These are phyloP conservation scores for Erucastrum elatum DNA, from an alignment of 345 rosid species.

Conservation along the genomic window DNA sequence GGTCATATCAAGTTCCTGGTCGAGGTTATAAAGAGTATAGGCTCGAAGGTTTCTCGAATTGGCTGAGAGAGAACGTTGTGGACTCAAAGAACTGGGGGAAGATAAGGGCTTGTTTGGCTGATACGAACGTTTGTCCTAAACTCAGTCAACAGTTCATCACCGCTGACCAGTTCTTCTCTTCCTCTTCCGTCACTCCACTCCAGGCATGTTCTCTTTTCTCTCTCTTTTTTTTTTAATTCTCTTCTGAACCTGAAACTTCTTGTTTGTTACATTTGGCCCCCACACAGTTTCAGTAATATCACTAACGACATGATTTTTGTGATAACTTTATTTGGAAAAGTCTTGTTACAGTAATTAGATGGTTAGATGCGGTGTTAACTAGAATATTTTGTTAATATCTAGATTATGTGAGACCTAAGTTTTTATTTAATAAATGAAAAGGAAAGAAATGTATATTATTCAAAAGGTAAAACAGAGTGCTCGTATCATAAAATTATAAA, in stretches of 20 bases:
- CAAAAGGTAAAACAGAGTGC: slow-evolving; percentile 20
- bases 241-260: not conserved
- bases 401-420: slow-evolving; percentile 35
- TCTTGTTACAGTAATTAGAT: no score
- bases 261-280: slow-evolving; percentile 10
- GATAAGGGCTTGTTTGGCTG: slow-evolving; percentile 71
- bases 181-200: slow-evolving; percentile 65
- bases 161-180: slow-evolving; percentile 68
- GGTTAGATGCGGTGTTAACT: not conserved
- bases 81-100: slow-evolving; percentile 63
- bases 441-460: not conserved
- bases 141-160: slow-evolving; percentile 52
- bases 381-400: not conserved
- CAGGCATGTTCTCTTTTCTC: slow-evolving; percentile 49
- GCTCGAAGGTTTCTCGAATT: slow-evolving; percentile 66
- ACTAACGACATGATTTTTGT: no score
- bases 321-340: no score
- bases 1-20: slow-evolving; percentile 63
- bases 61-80: slow-evolving; percentile 68
- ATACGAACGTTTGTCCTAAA: slow-evolving; percentile 64
- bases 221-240: not conserved
- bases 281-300: not conserved
- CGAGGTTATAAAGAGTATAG: slow-evolving; percentile 66
- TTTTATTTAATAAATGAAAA: not conserved
- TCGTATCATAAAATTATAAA: slow-evolving; percentile 17